Base-by-base conservation (phyloP, 495 filamentous ascomycete genomes). In the Penicillium robsamsonii region DNA sequence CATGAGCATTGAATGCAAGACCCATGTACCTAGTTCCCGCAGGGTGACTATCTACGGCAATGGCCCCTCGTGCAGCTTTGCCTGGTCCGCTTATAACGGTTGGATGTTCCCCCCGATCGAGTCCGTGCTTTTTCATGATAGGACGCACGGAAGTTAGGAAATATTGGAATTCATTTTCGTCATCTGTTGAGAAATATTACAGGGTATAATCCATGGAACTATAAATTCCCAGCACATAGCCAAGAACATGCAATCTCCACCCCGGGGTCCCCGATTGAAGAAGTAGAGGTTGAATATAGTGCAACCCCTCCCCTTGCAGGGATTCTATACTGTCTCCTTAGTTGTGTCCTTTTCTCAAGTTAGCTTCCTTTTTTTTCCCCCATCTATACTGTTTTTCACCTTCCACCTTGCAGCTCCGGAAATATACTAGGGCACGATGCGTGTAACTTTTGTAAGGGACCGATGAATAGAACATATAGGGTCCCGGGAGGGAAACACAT, bases 161-260 rank as follows among this genome's bases (percentile, higher is more conserved):
- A 17, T 25, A 51, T 41, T 29, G 20, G 35, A 18, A 13, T 12
- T 10, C 9, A 2, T 4, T 6, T 46, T 46, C n/a, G 30, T 42
- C 37, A 37, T 54, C 5, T 38, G 24, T 35, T 25, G 43, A 46
- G n/a, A n/a, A 18, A 46, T 12, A 30, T 5, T 38, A 38, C 35
- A 3, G 35, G 35, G 35, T 5, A 38, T 33, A 9, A 24, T 45
- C 18, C 5, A 22, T 17, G 33, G 30, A 11, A 22, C 46, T 35
- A 22, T 8, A 11, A 10, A 33, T 33, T 4, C 40, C 42, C 18
- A 27, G 9, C 45, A 30, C 20, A 41, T 42, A 24, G 30, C 54
- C 31, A 49, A 54, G 50, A 29, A 50, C 56, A 56, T 58, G 50
- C 46, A 64, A 58, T 60, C 61, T 54, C 46, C 38, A 46, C 27